These are phyloP conservation scores for Alternaria brassicae DNA, from an alignment of 2,329 filamentous ascomycete genomes.

Conservation along the genomic window DNA sequence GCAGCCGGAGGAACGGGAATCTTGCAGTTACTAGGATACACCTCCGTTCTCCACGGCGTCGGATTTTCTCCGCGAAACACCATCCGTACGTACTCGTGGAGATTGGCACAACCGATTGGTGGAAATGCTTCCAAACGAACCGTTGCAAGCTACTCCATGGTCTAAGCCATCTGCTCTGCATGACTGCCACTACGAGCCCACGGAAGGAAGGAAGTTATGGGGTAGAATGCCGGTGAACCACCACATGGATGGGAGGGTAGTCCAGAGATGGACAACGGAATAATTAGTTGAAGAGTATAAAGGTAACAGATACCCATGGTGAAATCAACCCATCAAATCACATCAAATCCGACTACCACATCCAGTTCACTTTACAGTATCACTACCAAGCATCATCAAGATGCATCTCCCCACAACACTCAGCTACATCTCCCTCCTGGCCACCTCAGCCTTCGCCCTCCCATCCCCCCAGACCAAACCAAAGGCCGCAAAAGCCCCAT, in stretches of 20 bases:
- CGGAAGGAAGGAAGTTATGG: background rate
- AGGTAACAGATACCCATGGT: background rate
- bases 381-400: background rate
- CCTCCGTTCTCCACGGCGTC: background rate
- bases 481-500: slow-evolving; percentile 19
- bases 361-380: background rate
- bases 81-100: background rate
- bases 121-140: slow-evolving; percentile 6
- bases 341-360: background rate
- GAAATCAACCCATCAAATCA: background rate
- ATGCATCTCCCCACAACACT: slow-evolving; percentile 8
- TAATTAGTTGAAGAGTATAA: background rate
- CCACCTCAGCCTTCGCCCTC: slow-evolving; percentile 1
- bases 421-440: slow-evolving; percentile 1
- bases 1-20: background rate
- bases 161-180: too few species aligned
- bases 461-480: background rate
- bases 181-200: too few species aligned
- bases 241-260: background rate
- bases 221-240: background rate
- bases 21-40: background rate
- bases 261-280: background rate
- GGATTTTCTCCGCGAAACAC: background rate
- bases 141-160: background rate
- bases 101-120: slow-evolving; percentile 13